These are phyloP conservation scores for Pouteria campechiana DNA, from an alignment of 179 eudicot species.

Conservation along the genomic window DNA sequence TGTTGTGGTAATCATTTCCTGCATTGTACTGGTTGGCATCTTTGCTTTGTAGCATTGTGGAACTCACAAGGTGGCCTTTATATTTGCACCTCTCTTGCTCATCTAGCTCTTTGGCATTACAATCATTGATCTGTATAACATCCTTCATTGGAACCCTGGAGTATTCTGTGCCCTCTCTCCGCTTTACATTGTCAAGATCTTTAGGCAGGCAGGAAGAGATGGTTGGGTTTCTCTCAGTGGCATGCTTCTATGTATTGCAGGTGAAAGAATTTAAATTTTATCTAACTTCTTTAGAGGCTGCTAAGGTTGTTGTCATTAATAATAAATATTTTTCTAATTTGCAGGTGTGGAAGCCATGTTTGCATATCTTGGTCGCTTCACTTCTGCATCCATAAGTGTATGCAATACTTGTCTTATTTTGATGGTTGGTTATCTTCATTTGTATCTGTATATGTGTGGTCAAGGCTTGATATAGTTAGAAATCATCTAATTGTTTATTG, in stretches of 20 bases:
- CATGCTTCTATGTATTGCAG: conserved; percentile 44
- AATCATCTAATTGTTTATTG: no score
- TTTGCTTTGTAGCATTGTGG: conserved; percentile 59
- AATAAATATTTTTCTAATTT: conserved; percentile 2
- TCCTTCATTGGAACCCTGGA: conserved; percentile 36
- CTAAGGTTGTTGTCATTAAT: neutral
- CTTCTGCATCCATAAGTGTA: conserved; percentile 39
- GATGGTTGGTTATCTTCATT: no score
- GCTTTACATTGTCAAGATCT: conserved; percentile 39
- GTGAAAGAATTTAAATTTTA: no score
- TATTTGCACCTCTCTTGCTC: conserved; percentile 50
- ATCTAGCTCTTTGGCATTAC: conserved; percentile 42
- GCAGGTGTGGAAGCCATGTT: conserved; percentile 67
- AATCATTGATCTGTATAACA: conserved; percentile 42
- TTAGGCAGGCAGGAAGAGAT: conserved; percentile 22
- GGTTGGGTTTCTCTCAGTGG: conserved; percentile 54
- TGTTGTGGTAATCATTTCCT: conserved; percentile 24
- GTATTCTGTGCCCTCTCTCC: conserved; percentile 49
- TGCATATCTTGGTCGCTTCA: conserved; percentile 56
- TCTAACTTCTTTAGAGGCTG: neutral
- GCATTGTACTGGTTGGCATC: conserved; percentile 34
- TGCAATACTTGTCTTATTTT: neutral
- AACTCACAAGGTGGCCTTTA: conserved; percentile 39
- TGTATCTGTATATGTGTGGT: no score
- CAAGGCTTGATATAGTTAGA: no score